Conservation (phyloP, 2,329 filamentous ascomycete species). For the Drechslerella stenobrocha region DNA sequence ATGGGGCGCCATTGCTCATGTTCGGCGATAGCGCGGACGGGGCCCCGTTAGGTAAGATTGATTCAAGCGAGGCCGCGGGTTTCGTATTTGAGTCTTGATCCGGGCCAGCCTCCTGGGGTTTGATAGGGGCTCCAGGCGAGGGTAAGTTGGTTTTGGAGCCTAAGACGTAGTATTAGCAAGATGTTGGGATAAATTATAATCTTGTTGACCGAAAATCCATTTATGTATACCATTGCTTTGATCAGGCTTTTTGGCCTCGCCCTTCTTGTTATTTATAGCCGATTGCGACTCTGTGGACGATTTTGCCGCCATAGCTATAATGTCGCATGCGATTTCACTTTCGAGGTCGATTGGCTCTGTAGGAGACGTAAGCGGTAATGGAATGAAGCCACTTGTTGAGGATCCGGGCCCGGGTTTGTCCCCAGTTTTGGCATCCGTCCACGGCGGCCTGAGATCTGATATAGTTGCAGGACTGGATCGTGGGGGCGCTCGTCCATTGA, state of each 20-base stretch:
- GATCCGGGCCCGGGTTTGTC: constrained; percentile 20
- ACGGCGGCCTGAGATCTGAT: constrained; percentile 38
- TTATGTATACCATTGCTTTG: constrained; percentile 36
- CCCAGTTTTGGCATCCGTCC: constrained; percentile 18
- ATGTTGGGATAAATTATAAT: neutral
- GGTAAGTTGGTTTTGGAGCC: constrained; percentile 19
- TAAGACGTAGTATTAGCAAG: neutral
- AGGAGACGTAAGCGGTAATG: constrained; percentile 45
- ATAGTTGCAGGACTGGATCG: constrained; percentile 26
- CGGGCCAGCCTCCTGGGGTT: constrained; percentile 13
- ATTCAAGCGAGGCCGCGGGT: constrained; percentile 1
- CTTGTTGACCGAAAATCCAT: neutral
- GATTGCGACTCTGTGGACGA: constrained; percentile 31
- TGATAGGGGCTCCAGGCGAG: constrained; percentile 7
- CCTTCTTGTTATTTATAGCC: constrained; percentile 10
- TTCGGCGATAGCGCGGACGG: constrained; percentile 2
- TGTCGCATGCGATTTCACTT: constrained; percentile 10
- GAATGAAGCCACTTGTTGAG: constrained; percentile 39
- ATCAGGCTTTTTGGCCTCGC: constrained; percentile 16
- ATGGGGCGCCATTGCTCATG: constrained; percentile 23
- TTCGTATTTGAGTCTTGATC: constrained; percentile 13
- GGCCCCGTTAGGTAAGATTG: constrained; percentile 9
- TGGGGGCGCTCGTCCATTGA: constrained; percentile 40
- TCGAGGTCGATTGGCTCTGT: constrained; percentile 34
- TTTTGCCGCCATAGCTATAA: constrained; percentile 39